Conservation (phyloP, 2,329 filamentous ascomycete species). For the Diaporthe sp. region DNA sequence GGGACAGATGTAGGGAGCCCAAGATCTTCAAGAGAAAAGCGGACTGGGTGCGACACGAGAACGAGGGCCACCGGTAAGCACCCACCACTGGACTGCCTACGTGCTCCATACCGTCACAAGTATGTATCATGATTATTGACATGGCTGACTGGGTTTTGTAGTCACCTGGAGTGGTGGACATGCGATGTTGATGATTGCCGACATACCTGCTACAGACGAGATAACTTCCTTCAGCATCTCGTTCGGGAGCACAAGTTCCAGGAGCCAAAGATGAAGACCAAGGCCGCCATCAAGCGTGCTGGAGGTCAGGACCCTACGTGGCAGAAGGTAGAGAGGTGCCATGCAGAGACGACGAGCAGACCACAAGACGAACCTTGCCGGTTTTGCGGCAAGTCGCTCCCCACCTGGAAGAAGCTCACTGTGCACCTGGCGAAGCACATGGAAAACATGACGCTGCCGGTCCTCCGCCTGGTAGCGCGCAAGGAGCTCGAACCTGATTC, state of each 20-base stretch:
- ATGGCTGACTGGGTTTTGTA: constrained; percentile 19
- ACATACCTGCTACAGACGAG: constrained; percentile 86
- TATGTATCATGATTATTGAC: too few species aligned
- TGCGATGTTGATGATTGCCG: constrained; percentile 84
- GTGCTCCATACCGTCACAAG: neutral
- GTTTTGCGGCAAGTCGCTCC: constrained; percentile 85
- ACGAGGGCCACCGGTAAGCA: constrained; percentile 78
- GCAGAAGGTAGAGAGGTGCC: constrained; percentile 82
- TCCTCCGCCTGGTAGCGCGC: constrained; percentile 69
- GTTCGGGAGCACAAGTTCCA: constrained; percentile 89
- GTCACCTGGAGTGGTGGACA: constrained; percentile 88
- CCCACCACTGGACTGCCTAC: neutral
- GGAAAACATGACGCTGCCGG: constrained; percentile 88
- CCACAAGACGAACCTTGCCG: constrained; percentile 84
- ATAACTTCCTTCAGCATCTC: constrained; percentile 93
- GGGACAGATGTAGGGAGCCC: constrained; percentile 81
- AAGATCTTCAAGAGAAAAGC: constrained; percentile 97
- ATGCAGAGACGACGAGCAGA: constrained; percentile 71
- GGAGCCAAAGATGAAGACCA: constrained; percentile 84
- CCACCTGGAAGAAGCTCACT: constrained; percentile 91
- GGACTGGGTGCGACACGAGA: constrained; percentile 95
- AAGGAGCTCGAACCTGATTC: constrained; percentile 66
- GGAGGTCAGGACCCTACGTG: constrained; percentile 73
- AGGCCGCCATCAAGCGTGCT: constrained; percentile 71
- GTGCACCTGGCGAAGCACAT: constrained; percentile 96